phyloP scores from a whole-genome alignment of 2,329 filamentous ascomycete genomes.

The Zymoseptoria ardabiliae region DNA sequence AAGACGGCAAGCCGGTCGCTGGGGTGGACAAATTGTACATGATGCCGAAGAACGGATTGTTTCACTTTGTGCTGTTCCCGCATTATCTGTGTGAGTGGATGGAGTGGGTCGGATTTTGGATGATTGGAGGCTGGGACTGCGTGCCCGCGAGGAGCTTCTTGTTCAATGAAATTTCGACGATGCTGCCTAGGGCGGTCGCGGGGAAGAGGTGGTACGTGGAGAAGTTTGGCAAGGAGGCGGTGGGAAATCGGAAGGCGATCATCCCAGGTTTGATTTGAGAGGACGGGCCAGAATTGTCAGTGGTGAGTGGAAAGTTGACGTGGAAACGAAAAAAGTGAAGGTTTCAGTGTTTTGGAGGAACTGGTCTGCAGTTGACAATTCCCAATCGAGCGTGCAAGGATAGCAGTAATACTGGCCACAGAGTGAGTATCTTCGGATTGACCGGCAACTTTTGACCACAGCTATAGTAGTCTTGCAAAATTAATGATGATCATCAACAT shows the following conservation, averaged over 20 bases:
- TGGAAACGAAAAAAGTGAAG: too few relatives aligned
- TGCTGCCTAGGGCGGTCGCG: slow-evolving; percentile 77
- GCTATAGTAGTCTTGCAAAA: too few relatives aligned
- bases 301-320: too few relatives aligned
- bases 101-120: slow-evolving; percentile 86
- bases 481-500: too few relatives aligned
- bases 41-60: slow-evolving; percentile 76
- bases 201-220: slow-evolving; percentile 81
- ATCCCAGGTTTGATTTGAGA: slow-evolving; percentile 51
- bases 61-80: slow-evolving; percentile 75
- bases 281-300: too few relatives aligned
- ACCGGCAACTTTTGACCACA: too few relatives aligned
- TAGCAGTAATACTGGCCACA: too few relatives aligned
- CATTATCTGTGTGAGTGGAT: slow-evolving; percentile 97
- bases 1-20: slow-evolving; percentile 39
- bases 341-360: too few relatives aligned
- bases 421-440: too few relatives aligned
- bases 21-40: slow-evolving; percentile 75
- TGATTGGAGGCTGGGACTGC: slow-evolving; percentile 59
- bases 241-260: slow-evolving; percentile 67
- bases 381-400: too few relatives aligned
- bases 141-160: slow-evolving; percentile 74
- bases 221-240: slow-evolving; percentile 77
- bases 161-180: slow-evolving; percentile 79
- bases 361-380: too few relatives aligned